Evolutionary conservation across 495 filamentous ascomycete species (phyloP).

Genomic region (Podospora pseudoanserina): DNA sequence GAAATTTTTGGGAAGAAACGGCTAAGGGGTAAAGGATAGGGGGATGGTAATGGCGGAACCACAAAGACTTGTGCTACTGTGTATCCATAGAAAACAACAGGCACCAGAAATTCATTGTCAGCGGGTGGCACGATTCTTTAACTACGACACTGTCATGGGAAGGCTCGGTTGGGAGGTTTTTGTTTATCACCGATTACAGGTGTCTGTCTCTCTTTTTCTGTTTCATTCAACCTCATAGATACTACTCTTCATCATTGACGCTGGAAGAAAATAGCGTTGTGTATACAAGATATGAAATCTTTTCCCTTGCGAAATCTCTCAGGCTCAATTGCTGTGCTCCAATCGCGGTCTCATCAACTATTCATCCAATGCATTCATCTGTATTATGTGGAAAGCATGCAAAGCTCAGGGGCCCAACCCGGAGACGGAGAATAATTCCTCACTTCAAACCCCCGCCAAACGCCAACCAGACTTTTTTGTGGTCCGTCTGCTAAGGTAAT

Average conservation of each 20-base stretch:
- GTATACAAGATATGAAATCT: not conserved
- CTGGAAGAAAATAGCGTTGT: not conserved
- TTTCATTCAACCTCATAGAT: not conserved
- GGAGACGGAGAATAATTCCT: not conserved
- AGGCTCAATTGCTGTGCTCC: no score
- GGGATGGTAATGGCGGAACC: not conserved
- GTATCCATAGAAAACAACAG: constrained; percentile 7
- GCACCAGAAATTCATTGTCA: not conserved
- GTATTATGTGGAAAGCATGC: not conserved
- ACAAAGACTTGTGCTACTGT: not conserved
- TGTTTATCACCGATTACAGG: not conserved
- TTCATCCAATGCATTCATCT: no score
- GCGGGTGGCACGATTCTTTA: not conserved
- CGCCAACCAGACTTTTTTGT: no score
- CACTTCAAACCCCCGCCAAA: not conserved
- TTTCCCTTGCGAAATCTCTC: not conserved
- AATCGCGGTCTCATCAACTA: no score
- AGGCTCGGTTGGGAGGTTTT: not conserved
- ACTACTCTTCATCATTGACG: not conserved
- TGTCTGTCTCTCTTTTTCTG: not conserved
- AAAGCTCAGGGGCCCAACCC: not conserved
- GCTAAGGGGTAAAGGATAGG: not conserved
- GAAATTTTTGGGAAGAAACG: not conserved
- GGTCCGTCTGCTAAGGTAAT: not conserved
- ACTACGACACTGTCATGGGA: not conserved